Evolutionary conservation across 2,329 filamentous ascomycete species (phyloP).

Genomic region (Arachnomyces sp.): DNA sequence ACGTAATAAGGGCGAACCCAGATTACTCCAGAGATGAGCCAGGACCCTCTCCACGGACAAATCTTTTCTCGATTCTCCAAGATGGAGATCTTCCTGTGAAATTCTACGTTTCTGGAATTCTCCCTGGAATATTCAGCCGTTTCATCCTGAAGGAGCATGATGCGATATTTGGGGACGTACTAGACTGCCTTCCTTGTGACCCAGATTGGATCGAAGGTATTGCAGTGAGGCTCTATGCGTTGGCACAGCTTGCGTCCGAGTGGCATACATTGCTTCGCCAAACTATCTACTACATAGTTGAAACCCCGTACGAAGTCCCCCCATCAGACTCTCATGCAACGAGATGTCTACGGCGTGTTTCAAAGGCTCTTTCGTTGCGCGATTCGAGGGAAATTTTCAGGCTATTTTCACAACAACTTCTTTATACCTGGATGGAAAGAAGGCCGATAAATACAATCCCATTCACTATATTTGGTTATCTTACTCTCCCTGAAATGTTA

Average conservation of each 20-base stretch:
- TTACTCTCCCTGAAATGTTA: conserved; percentile 60
- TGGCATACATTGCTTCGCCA: conserved; percentile 83
- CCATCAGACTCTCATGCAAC: conserved; percentile 62
- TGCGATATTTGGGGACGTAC: conserved; percentile 72
- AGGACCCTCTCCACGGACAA: conserved; percentile 60
- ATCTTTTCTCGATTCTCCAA: conserved; percentile 64
- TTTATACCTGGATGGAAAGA: conserved; percentile 80
- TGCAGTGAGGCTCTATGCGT: conserved; percentile 67
- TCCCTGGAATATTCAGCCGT: conserved; percentile 69
- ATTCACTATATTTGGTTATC: conserved; percentile 76
- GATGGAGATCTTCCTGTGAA: conserved; percentile 64
- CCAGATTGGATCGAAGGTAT: conserved; percentile 70
- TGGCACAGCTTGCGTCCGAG: conserved; percentile 67
- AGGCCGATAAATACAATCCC: conserved; percentile 66
- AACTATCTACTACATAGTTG: conserved; percentile 90
- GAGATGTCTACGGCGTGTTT: conserved; percentile 61
- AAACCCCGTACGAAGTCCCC: conserved; percentile 68
- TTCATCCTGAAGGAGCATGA: conserved; percentile 81
- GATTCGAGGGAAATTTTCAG: conserved; percentile 66
- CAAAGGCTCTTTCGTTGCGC: conserved; percentile 56
- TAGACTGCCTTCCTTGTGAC: conserved; percentile 70
- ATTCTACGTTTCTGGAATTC: conserved; percentile 60
- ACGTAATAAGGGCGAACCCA: conserved; percentile 59
- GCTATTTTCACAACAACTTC: conserved; percentile 78
- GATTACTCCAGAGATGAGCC: conserved; percentile 57